Base-by-base conservation (phyloP, 805 yeast genomes). In the Barnettozyma sucrosica region DNA sequence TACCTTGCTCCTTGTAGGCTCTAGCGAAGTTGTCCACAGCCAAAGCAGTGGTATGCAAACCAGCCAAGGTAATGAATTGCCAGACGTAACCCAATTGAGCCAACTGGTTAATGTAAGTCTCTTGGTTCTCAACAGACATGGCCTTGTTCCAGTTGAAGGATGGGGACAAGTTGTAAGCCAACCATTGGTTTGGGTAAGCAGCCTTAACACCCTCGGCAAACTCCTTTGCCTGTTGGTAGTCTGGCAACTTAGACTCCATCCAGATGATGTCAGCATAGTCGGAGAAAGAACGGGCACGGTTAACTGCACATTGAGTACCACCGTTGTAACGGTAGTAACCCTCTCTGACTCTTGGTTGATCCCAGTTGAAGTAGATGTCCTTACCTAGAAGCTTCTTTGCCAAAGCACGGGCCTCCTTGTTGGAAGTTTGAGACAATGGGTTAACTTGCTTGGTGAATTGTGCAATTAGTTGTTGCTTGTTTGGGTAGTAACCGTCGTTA, bases 301-400 rank as follows among this genome's bases (percentile, higher is more conserved):
- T 72, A 38, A 80, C 64, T 3, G 84, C 84, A 20, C 97, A 89
- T 74, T 88, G 90, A 51, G 97, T 88, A 61, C 98, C 98, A 62
- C 98, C 98, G 62, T 74, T 75, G 81, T 89, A 90, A 65, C 96
- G 81, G 81, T 92, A 92, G 80, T 86, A 87, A 59, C 98, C 98
- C 74, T 92, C 98, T 67, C 97, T 80, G 54, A 87, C 95, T 69
- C 97, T 83, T 61, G 97, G 85, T 51, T 83, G 80, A 49, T 90
- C 97, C 97, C 97, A 92, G 79, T 92, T 81, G 70, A 89, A 90
- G 79, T 76, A 85, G 53, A 90, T 66, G 54, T 89, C 95, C 65
- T 83, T 76, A 55, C 96, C 96, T 50, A 85, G 70, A 44, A 90
- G 69, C 61, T 83, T 76, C 58, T 74, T 78, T 46, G 95, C 96